Evolutionary conservation across 2,329 filamentous ascomycete genomes (phyloP), one percentile per base, ranked within the genome.

Genomic region (Pestalotiopsis sp.): DNA sequence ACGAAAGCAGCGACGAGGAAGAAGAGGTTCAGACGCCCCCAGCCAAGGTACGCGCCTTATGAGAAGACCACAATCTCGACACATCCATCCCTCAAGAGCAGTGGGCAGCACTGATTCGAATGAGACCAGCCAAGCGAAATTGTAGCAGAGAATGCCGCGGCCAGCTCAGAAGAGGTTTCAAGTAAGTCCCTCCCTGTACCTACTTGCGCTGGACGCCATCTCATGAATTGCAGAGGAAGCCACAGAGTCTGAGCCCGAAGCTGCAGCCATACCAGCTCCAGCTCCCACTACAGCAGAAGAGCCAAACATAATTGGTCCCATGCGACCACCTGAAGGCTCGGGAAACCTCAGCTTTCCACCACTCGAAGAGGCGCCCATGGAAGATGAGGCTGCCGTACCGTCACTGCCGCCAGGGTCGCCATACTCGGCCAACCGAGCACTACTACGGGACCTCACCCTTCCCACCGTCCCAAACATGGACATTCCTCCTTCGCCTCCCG

Each of bases 401-500:
- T 82, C 83, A 1, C 80, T 84, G 3, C 82, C 83, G 1, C 80
- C 84, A 3, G 76, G 76, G n/a, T 95, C 92, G 1, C 92, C 92
- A 1, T 93, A 94, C 80, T 88, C 90, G 1, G 82, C 87, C 61
- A 87, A 85, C 70, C 90, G 92, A 72, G 84, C 88, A 36, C 81
- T 90, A 25, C 82, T 94, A 17, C 91, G 91, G 73, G 87, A 91
- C 74, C 87, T 95, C 57, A 96, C 93, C 27, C 85, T 95, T 58
- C 93, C 93, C 2, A 84, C 89, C 2, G 80, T 90, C 3, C 90
- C 93, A 1, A 91, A 93, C 80, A 88, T 94, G 75, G 84, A 90
- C 73, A 94, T 96, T 70, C 93, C 93, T 0, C 85, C 88, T 11
- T 94, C 92, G 3, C 93, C 93, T 1, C 90, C 91, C 0, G 88